Evolutionary conservation across 2,329 filamentous ascomycete species (phyloP).

Genomic region (Colletotrichum tanaceti): DNA sequence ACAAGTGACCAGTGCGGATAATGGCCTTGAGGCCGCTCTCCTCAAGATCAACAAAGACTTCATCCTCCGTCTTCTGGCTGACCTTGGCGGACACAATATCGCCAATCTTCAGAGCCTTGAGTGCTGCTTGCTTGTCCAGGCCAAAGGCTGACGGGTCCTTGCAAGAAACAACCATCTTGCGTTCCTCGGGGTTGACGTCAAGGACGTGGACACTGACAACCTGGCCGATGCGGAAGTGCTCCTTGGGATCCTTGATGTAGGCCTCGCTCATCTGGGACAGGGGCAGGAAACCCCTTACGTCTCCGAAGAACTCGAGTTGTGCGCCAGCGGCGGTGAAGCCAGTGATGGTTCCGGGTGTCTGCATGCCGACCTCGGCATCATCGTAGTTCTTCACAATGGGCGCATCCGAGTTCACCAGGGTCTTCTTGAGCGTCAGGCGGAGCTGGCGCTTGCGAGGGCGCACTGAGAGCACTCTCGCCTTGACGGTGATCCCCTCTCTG

Average conservation of each 20-base stretch:
- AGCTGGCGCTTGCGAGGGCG: conserved; percentile 81
- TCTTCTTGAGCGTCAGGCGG: conserved; percentile 93
- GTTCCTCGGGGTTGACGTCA: conserved; percentile 77
- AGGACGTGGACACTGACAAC: conserved; percentile 92
- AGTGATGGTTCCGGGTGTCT: conserved; percentile 87
- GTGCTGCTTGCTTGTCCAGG: conserved; percentile 78
- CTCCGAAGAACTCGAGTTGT: conserved; percentile 91
- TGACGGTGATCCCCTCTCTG: conserved; percentile 85
- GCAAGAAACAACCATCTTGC: conserved; percentile 88
- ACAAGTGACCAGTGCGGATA: conserved; percentile 81
- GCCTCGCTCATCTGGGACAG: conserved; percentile 98
- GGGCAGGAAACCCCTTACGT: conserved; percentile 86
- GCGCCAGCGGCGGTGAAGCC: conserved; percentile 84
- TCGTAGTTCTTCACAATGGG: conserved; percentile 82
- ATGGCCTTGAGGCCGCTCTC: conserved; percentile 81
- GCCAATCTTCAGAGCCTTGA: conserved; percentile 79
- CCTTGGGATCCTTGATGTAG: conserved; percentile 86
- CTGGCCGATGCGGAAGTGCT: conserved; percentile 91
- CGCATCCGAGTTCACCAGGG: conserved; percentile 88
- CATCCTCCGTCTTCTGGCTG: conserved; percentile 82
- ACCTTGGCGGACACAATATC: conserved; percentile 82
- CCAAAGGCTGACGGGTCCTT: conserved; percentile 87
- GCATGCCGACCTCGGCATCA: conserved; percentile 78
- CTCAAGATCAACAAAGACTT: conserved; percentile 80
- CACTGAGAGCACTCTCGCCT: conserved; percentile 84